A percentile compares a stretch with the other conserved stretches of the same genome.
Evolutionary conservation across 23 red algal species (phyloP).

Genomic region (Chondrus crispus): DNA sequence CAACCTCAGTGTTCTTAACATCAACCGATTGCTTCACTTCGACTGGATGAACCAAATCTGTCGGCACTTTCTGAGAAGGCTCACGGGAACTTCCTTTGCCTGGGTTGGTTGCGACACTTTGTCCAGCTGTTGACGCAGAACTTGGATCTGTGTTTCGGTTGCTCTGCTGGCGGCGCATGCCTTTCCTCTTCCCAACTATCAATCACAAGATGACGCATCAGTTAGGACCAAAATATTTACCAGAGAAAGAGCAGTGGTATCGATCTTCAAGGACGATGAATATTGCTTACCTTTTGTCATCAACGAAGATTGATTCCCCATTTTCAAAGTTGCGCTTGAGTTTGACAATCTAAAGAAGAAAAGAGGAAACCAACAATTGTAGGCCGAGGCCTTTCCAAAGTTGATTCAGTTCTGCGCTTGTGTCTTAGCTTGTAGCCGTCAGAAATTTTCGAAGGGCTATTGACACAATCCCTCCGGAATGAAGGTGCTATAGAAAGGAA

Average conservation of each 20-base stretch:
- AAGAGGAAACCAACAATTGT: too few species aligned
- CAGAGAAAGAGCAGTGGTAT: not conserved
- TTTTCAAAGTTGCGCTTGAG: too few species aligned
- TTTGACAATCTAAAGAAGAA: too few species aligned
- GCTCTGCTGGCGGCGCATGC: not conserved
- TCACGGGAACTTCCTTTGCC: not conserved
- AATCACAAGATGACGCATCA: not conserved
- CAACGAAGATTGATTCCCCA: constrained; percentile 3
- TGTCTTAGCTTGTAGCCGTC: too few species aligned
- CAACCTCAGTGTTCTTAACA: not conserved
- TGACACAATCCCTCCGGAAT: too few species aligned
- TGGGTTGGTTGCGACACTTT: not conserved
- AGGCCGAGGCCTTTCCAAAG: too few species aligned
- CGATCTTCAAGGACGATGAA: not conserved
- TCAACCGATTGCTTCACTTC: not conserved
- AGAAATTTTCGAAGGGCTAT: too few species aligned
- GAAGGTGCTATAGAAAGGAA: too few species aligned
- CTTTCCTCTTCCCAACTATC: not conserved
- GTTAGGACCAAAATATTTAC: not conserved
- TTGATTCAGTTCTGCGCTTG: too few species aligned
- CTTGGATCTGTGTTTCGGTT: not conserved
- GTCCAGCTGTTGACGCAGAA: not conserved
- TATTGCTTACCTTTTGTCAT: constrained; percentile 9
- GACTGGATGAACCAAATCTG: not conserved
- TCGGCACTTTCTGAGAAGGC: not conserved